Base-by-base conservation (phyloP, 495 filamentous ascomycete genomes). In the Tuber indicum region DNA sequence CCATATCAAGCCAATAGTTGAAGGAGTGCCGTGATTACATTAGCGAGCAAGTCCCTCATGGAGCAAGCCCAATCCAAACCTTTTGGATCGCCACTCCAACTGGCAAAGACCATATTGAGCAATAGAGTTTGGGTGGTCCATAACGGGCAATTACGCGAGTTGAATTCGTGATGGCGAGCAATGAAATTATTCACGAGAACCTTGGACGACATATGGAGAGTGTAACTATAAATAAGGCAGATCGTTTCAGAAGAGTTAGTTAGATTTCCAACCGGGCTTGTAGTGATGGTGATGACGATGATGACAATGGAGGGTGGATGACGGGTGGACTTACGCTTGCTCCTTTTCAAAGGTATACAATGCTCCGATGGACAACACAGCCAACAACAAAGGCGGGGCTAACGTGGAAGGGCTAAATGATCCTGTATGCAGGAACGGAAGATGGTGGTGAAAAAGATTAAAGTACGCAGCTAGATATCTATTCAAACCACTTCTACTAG, bases 41-140 rank as follows among this genome's bases (percentile, higher is more conserved):
- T 98, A 79, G 94, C 93, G 41, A 99, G 90, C 19, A 98, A 87
- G 87, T 93, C 95, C 89, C 98, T 98, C 85, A 98, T 98, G 2
- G 96, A 98, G 84, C 94, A 97, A 39, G 96, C 94, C 95, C 95
- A 99, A 85, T 99, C 96, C 10, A 99, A 88, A 39, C 96, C 96
- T 86, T 98, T 98, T 21, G 96, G 89, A 84, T 98, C 96, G 78
- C 96, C 96, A 84, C 96, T 98, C 96, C 96, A 99, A 87, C 95
- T 98, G 52, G 97, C 96, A 84, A 99, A 98, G 80, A 97, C 92
- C 96, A 98, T 98, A 87, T 99, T 99, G 71, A 99, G 87, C 72
- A 99, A 87, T 21, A 93, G 94, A 84, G 92, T 92, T 84, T 98
- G 96, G 92, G 98, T 98, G 52, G 94, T 93, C 94, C 95, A 98